phyloP scores from a whole-genome alignment of 2,329 filamentous ascomycete species.

The Trichoderma atrobrunneum region DNA sequence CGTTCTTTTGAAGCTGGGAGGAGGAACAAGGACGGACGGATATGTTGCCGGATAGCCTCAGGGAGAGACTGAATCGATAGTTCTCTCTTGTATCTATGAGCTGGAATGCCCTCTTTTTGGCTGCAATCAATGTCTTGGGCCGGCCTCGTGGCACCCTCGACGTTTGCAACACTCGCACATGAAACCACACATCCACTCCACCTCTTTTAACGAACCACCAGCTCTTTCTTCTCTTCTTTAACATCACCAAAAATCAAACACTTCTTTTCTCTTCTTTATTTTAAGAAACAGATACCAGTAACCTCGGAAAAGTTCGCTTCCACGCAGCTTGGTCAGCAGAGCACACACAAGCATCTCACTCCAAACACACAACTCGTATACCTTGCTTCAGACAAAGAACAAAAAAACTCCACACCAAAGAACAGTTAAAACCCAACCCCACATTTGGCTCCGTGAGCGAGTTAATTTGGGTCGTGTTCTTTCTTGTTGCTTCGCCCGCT shows the following conservation, averaged over 20 bases:
- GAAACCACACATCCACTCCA: neutral
- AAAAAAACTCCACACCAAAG: neutral
- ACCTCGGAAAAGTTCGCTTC: neutral
- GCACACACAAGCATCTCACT: neutral
- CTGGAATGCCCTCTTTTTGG: neutral
- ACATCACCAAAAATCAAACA: neutral
- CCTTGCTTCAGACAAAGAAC: neutral
- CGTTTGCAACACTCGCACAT: neutral
- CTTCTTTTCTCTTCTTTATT: neutral
- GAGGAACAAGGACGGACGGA: no score
- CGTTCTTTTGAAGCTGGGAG: no score
- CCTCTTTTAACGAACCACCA: neutral
- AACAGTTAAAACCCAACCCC: neutral
- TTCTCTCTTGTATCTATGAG: neutral
- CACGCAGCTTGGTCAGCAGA: neutral
- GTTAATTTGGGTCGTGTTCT: neutral
- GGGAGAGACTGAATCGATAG: neutral
- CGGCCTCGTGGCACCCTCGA: neutral
- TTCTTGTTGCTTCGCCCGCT: neutral
- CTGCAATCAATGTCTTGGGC: neutral
- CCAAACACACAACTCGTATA: neutral
- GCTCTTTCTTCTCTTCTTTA: neutral
- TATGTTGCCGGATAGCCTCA: neutral
- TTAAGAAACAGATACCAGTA: neutral
- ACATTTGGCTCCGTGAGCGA: constrained; percentile 19